Evolutionary conservation across 139 green algal genomes (phyloP).

Genomic region (Asterochloris sp.): DNA sequence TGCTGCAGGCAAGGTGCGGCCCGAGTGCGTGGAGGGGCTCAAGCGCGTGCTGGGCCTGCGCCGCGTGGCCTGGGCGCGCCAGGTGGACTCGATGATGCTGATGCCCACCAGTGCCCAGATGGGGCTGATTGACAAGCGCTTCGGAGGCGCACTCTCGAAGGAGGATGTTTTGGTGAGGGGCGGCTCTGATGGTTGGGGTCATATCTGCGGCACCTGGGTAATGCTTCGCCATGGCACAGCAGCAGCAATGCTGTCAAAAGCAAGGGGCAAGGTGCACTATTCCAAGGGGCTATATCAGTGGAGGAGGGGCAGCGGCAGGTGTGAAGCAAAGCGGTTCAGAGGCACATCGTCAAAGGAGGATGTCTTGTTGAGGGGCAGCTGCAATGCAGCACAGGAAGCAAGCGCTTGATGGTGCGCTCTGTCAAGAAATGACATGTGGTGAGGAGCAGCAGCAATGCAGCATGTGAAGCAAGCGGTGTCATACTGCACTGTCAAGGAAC

Average conservation of each 20-base stretch:
- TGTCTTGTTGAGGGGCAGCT: conserved; percentile 17
- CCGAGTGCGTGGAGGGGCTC: conserved; percentile 36
- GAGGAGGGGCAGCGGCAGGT: no score
- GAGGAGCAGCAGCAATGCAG: no score
- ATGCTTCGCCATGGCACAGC: neutral
- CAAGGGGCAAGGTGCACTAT: no score
- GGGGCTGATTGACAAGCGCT: conserved; percentile 62
- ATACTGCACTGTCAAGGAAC: no score
- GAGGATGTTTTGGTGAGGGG: conserved; percentile 34
- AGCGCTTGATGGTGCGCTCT: no score
- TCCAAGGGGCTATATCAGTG: no score
- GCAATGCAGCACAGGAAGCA: no score
- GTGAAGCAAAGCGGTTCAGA: conserved; percentile 53
- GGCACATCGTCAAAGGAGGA: conserved; percentile 57
- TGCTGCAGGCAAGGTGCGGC: conserved; percentile 32
- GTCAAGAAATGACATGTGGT: no score
- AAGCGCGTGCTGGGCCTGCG: conserved; percentile 16
- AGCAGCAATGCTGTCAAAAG: no score
- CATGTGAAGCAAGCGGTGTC: no score
- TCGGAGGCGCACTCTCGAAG: conserved; percentile 63
- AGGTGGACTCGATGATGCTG: conserved; percentile 27
- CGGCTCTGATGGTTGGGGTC: no score
- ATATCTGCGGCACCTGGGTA: neutral
- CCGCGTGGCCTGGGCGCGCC: conserved; percentile 14
- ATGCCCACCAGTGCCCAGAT: conserved; percentile 29